These are phyloP conservation scores for Endothia cerciana DNA, from an alignment of 2,329 filamentous ascomycete species.

Conservation along the genomic window DNA sequence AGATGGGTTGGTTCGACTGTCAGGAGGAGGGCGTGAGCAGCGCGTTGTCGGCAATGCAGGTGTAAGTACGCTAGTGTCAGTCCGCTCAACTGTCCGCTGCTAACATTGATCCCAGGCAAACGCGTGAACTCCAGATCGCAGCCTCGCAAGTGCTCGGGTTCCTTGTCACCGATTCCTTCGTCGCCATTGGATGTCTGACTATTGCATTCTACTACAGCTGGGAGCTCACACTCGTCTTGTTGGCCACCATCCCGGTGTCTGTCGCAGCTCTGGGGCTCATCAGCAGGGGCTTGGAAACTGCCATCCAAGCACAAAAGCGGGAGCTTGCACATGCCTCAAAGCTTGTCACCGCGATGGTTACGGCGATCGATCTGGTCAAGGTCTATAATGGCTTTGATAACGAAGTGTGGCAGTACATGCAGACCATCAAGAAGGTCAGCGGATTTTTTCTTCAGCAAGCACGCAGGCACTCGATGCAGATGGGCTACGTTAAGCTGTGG, in stretches of 20 bases:
- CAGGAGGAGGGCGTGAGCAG: slow-evolving; percentile 72
- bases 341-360: slow-evolving; percentile 68
- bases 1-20: slow-evolving; percentile 82
- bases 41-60: slow-evolving; percentile 72
- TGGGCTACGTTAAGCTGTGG: slow-evolving; percentile 74
- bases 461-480: slow-evolving; percentile 70
- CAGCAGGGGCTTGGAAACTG: slow-evolving; percentile 63
- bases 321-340: slow-evolving; percentile 74
- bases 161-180: slow-evolving; percentile 65
- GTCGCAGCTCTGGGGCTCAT: slow-evolving; percentile 62
- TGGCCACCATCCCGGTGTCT: slow-evolving; percentile 73
- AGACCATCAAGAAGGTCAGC: slow-evolving; percentile 60
- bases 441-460: slow-evolving; percentile 70
- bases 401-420: slow-evolving; percentile 69
- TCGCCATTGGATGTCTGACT: slow-evolving; percentile 65
- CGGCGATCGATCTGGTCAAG: slow-evolving; percentile 83
- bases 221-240: slow-evolving; percentile 79
- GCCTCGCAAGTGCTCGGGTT: slow-evolving; percentile 80
- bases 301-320: slow-evolving; percentile 70
- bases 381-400: slow-evolving; percentile 76
- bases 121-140: slow-evolving; percentile 78
- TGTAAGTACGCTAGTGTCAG: slow-evolving; percentile 53
- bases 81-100: neutral
- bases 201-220: slow-evolving; percentile 82
- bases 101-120: slow-evolving; percentile 62